These are phyloP conservation scores for Ogataea wickerhamii DNA, from an alignment of 805 yeast species.

Conservation along the genomic window DNA sequence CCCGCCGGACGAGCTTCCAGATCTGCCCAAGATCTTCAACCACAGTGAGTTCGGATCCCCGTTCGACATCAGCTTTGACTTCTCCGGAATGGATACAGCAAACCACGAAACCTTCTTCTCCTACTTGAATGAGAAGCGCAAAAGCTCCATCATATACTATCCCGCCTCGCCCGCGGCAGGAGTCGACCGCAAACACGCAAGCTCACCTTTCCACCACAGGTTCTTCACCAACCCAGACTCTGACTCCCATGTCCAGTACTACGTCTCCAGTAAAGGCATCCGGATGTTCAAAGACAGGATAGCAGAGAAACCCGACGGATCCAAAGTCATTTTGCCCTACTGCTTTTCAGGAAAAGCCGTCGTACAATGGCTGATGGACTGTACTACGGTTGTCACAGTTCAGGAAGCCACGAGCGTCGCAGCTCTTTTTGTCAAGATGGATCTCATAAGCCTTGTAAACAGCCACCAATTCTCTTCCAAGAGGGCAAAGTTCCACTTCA, in stretches of 20 bases:
- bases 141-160: constrained; percentile 4
- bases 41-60: constrained; percentile 10
- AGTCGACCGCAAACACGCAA: not conserved
- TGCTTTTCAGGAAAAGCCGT: constrained; percentile 73
- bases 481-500: constrained; percentile 6
- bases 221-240: constrained; percentile 89
- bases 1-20: constrained; percentile 46
- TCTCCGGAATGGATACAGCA: constrained; percentile 4
- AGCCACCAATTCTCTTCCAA: constrained; percentile 19
- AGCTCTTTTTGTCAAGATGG: constrained; percentile 43
- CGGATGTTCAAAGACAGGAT: constrained; percentile 47
- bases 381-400: constrained; percentile 63
- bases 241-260: constrained; percentile 77
- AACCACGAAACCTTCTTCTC: constrained; percentile 19
- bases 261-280: constrained; percentile 61
- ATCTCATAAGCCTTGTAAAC: constrained; percentile 40
- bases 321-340: constrained; percentile 37
- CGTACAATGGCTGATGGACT: constrained; percentile 87
- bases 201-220: constrained; percentile 68
- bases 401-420: constrained; percentile 55
- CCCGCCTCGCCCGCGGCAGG: constrained; percentile 1
- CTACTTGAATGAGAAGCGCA: constrained; percentile 21
- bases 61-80: constrained; percentile 12
- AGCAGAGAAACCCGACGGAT: constrained; percentile 10
- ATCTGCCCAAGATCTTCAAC: constrained; percentile 25